Evolutionary conservation across 2,329 filamentous ascomycete species (phyloP).

Genomic region (Cercospora sp.): DNA sequence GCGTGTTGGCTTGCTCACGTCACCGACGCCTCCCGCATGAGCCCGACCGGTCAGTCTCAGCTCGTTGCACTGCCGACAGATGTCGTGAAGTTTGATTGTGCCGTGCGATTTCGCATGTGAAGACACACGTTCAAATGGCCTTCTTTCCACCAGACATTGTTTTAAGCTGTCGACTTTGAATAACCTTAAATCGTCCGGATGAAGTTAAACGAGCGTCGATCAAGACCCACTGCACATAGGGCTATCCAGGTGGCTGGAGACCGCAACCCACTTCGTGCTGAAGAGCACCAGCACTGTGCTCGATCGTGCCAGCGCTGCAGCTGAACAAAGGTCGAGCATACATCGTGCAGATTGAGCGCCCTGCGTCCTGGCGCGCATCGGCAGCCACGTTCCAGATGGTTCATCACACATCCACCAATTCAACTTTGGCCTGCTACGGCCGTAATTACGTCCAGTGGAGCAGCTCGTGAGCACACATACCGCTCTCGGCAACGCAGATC

Average conservation of each 20-base stretch:
- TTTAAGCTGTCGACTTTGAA: background rate
- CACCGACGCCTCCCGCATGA: background rate
- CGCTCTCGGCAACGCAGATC: constrained; percentile 1
- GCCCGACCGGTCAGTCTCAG: background rate
- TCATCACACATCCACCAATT: background rate
- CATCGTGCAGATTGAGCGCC: background rate
- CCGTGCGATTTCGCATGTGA: background rate
- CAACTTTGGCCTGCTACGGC: background rate
- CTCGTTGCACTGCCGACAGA: background rate
- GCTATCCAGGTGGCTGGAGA: constrained; percentile 4
- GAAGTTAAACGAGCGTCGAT: constrained; percentile 3
- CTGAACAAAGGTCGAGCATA: background rate
- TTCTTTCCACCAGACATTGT: background rate
- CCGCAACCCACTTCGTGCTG: background rate
- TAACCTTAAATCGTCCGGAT: constrained; percentile 3
- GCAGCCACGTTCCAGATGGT: background rate
- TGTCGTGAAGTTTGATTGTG: background rate
- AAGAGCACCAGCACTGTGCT: background rate
- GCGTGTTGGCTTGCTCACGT: background rate
- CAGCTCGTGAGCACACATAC: constrained; percentile 7
- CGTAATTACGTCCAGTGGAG: background rate
- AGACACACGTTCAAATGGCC: background rate
- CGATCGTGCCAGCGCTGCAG: background rate
- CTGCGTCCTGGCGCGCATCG: background rate
- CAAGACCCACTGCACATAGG: constrained; percentile 7